Base-by-base conservation (phyloP, 1,284 basidiomycete species). In the Trichosporon inkin region DNA sequence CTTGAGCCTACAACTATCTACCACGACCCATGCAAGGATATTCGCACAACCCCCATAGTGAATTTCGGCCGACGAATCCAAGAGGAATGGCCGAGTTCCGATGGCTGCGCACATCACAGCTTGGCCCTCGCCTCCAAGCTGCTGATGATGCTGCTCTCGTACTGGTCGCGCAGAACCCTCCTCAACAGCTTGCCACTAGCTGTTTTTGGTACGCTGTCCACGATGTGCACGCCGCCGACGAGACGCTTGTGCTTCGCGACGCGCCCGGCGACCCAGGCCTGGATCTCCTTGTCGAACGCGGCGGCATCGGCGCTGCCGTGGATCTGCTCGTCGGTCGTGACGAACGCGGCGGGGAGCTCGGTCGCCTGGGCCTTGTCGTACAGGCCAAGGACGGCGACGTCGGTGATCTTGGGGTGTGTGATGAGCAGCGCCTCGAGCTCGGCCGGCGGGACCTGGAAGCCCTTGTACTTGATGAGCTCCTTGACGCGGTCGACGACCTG, bases 401-500 rank as follows among this genome's bases (percentile, higher is more conserved):
- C 88, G 6, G 82, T 84, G 35, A 90, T 81, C 3, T 86, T 82
- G 0, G 86, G 84, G 67, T 92, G 87, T 3, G 83, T 83, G 16
- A 92, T 76, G 1, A 92, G 82, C 0, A 90, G 75, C 37, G 83
- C 82, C 71, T 92, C 90, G 1, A 93, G 81, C 68, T 92, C 90
- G 1, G 90, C 89, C 0, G 90, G 90, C 0, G 90, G 85, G 13
- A 92, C 90, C 81, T 78, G 77, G 62, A 71, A 78, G 22, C 78
- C 78, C 63, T 80, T 80, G 64, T 90, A 91, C 74, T 92, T 91
- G 79, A 92, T 89, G 36, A 92, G 77, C 71, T 92, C 90, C 68
- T 92, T 92, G 65, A 84, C 82, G 47, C 78, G 66, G 63, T 80
- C 78, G 37, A 78, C 75, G 38, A 80, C 75, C 84, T 49, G 22